phyloP scores from a whole-genome alignment of 139 green algal genomes.

The Chlorella vulgaris region DNA sequence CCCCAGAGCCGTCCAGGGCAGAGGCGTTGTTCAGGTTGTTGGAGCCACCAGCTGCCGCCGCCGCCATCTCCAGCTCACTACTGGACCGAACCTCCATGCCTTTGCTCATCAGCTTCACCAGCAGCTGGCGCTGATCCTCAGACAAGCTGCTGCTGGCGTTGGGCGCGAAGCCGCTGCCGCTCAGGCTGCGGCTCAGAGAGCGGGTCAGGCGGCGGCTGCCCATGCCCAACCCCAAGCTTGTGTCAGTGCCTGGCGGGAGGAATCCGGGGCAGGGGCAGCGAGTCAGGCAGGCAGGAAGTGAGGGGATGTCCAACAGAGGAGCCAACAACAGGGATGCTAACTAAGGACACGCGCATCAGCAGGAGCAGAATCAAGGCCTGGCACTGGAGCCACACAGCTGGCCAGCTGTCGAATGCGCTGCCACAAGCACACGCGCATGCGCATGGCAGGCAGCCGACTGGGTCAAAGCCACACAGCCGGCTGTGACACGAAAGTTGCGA shows the following conservation, averaged over 20 bases:
- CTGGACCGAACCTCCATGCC: slow-evolving; percentile 22
- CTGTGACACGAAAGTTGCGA: too few species aligned
- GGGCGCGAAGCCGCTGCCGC: neutral
- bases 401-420: too few species aligned
- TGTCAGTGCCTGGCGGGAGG: too few species aligned
- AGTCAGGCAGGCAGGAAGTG: too few species aligned
- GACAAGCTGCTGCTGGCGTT: slow-evolving; percentile 7
- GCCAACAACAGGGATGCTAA: too few species aligned
- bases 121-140: slow-evolving; percentile 21
- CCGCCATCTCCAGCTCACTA: slow-evolving; percentile 4
- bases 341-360: neutral
- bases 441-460: too few species aligned
- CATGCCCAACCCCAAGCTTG: neutral
- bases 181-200: slow-evolving; percentile 21
- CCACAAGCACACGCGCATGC: too few species aligned
- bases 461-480: too few species aligned
- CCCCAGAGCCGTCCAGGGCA: neutral
- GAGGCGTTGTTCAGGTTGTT: neutral
- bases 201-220: slow-evolving; percentile 31
- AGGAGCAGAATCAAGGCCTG: too few species aligned
- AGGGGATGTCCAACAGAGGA: too few species aligned
- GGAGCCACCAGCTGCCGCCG: neutral
- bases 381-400: too few species aligned
- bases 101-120: slow-evolving; percentile 34
- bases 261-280: too few species aligned